Percentiles rank a stretch among this genome's conserved stretches.
Evolutionary conservation across 257 asterid species (phyloP).

Genomic region (Cruciata laevipes): DNA sequence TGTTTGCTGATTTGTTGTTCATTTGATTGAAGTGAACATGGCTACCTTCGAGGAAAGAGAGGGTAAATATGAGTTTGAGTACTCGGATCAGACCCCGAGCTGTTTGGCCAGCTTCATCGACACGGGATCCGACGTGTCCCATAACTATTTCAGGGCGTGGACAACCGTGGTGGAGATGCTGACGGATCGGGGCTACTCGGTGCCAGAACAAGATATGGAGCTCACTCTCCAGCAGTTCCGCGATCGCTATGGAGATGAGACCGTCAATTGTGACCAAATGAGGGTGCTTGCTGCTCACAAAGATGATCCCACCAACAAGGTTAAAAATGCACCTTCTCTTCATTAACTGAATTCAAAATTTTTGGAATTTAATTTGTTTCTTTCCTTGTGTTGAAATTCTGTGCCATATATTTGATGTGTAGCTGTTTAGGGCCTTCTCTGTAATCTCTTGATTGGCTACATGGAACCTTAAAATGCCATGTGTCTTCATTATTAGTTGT

Average conservation of each 20-base stretch:
- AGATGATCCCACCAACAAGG: slow-evolving; percentile 74
- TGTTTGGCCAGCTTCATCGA: slow-evolving; percentile 50
- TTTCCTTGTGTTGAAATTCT: too few relatives aligned
- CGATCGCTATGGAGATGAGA: slow-evolving; percentile 38
- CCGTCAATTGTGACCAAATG: slow-evolving; percentile 36
- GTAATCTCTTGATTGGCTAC: too few relatives aligned
- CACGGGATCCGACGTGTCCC: slow-evolving; percentile 61
- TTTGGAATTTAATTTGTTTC: too few relatives aligned
- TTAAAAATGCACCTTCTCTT: slow-evolving; percentile 1
- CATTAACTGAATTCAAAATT: too few relatives aligned
- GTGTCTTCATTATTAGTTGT: too few relatives aligned
- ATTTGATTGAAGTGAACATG: slow-evolving; percentile 21
- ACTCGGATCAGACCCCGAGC: too few relatives aligned
- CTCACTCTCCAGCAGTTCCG: slow-evolving; percentile 60
- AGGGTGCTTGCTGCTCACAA: slow-evolving; percentile 54
- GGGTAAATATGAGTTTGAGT: too few relatives aligned
- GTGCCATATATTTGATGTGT: too few relatives aligned
- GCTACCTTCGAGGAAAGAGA: too few relatives aligned
- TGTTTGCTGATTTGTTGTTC: too few relatives aligned
- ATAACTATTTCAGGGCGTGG: slow-evolving; percentile 64
- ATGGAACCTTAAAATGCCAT: too few relatives aligned
- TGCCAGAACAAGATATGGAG: slow-evolving; percentile 56
- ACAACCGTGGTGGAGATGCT: slow-evolving; percentile 83
- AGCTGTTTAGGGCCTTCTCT: too few relatives aligned
- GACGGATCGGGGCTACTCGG: slow-evolving; percentile 75